Evolutionary conservation across 805 yeast species (phyloP), one percentile per base, ranked within the genome.

Genomic region (Torulaspora quercuum): DNA sequence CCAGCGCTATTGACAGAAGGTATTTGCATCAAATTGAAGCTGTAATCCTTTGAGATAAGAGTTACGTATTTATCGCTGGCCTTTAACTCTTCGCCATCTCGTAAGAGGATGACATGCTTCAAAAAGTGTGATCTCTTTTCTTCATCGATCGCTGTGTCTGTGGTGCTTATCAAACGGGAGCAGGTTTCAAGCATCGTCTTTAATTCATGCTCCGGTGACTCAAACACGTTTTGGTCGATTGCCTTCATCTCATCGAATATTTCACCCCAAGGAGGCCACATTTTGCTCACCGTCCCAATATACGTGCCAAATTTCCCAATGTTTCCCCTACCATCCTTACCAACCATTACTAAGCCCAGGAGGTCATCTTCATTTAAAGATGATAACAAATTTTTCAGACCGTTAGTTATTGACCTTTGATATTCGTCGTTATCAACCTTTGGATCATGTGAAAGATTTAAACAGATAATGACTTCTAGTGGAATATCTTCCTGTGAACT

Each of bases 201-300:
- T 18, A 44, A 8, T 25, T 51, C 55, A 11, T 39, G 34, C 6
- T 46, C 44, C 3, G 43, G 42, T 17, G 44, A 40, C 11, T 26
- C 30, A 18, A 57, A 57, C 6, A 52, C 29, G 6, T 41, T 30
- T 8, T 45, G 35, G 7, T 35, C 30, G 20, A 40, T 42, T 1
- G 67, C 59, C 24, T 57, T 17, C 11, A 42, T 12, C 20, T 27
- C 27, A 14, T 32, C 37, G 19, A 42, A 18, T 12, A 35, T 28
- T 23, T 65, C 66, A 21, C 61, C 60, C 76, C 79, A 73, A 1
- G 76, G 76, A 8, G 61, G 55, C 79, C 79, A 75, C 3, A 46
- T 45, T 9, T 64, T 54, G 11, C 59, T 53, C 0, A 68, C 63
- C 49, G 72, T 67, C 3, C 80, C 80, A 26, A 71, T 56, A 44